Percentiles rank a stretch among this genome's conserved stretches.
phyloP scores from a whole-genome alignment of 495 filamentous ascomycete species.

The Pseudotulostoma volvatum region DNA sequence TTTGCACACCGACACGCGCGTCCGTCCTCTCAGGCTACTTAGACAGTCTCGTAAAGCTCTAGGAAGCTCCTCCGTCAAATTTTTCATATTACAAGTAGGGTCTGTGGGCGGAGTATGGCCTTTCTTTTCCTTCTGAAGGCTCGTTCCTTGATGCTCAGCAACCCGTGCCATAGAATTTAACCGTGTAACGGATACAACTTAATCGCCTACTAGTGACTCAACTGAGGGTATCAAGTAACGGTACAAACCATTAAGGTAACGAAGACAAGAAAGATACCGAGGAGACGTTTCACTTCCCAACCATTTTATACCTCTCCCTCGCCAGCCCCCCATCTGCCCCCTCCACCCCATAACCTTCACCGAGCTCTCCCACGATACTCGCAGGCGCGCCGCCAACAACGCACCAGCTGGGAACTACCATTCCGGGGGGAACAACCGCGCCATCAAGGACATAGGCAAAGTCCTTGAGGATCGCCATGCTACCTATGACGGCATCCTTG shows the following conservation, averaged over 20 bases:
- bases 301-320: constrained; percentile 26
- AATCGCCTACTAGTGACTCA: too few species aligned
- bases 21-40: too few species aligned
- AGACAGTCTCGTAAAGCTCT: too few species aligned
- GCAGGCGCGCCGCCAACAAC: constrained; percentile 73
- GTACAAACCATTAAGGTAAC: constrained; percentile 11
- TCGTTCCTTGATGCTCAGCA: too few species aligned
- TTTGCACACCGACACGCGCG: too few species aligned
- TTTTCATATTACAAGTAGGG: too few species aligned
- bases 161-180: too few species aligned
- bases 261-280: constrained; percentile 7
- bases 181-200: too few species aligned
- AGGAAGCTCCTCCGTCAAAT: too few species aligned
- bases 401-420: constrained; percentile 80
- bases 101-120: too few species aligned
- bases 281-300: constrained; percentile 18
- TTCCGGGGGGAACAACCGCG: constrained; percentile 64
- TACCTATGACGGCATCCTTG: constrained; percentile 52
- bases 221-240: too few species aligned
- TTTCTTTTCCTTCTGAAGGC: too few species aligned
- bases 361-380: constrained; percentile 68
- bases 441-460: constrained; percentile 61
- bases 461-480: constrained; percentile 82
- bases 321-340: constrained; percentile 30
- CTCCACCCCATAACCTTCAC: constrained; percentile 56